Evolutionary conservation across 2,329 filamentous ascomycete species (phyloP), one percentile per base, ranked within the genome.

Genomic region (Monilinia laxa): DNA sequence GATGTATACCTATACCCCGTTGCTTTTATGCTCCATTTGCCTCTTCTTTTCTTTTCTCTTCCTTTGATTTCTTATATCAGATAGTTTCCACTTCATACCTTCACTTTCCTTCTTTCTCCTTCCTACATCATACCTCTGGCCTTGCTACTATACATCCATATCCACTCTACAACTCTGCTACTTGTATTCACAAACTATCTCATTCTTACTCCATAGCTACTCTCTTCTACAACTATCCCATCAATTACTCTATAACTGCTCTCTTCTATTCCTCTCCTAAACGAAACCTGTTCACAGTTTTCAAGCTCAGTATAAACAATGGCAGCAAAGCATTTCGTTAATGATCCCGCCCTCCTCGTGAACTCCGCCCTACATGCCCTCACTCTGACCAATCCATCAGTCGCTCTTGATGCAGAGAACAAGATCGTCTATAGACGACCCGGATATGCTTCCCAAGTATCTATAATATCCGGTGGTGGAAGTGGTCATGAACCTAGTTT

Each of bases 401-500:
- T 96, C 31, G 89, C 90, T 62, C 85, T 95, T 72, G 93, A 97
- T 77, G 78, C 80, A 40, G 81, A 87, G 62, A 90, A 96, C 81
- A 97, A 97, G 78, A 90, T 96, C 73, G 80, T 96, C 75, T 96
- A 95, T 80, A 85, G 86, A 66, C 85, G 90, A 23, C 89, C 87
- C 28, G 73, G 73, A 67, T 74, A 80, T 78, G 78, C 79, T 68
- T 71, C 82, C n/a, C 86, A 91, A 75, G 92, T 97, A 55, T 91
- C 91, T 66, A 84, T 97, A 74, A 83, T 98, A 72, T 93, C 91
- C 2, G 94, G 94, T 70, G 94, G 94, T 71, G 94, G 94, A 65
- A 91, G 89, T 25, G 93, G 93, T 72, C 93, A 97, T 76, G 93
- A 97, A 77, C 93, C 93, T 31, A 91, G 89, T 68, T 97, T 97